Conservation (phyloP, 176 grass and related monocot genomes). For the Otatea glauca region DNA sequence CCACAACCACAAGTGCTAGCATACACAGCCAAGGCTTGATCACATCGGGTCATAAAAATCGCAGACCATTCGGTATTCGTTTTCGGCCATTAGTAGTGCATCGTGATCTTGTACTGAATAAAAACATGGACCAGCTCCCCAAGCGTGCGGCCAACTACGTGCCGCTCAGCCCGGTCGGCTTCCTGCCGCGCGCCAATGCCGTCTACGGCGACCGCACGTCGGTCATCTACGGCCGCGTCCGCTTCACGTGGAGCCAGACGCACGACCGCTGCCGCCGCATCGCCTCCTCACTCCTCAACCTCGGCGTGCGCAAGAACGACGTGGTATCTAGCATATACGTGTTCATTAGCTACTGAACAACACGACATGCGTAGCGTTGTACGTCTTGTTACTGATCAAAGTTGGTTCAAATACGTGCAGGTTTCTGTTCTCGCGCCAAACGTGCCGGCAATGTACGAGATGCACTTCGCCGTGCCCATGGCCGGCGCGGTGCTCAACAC, state of each 20-base stretch:
- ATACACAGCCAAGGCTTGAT: background rate
- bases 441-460: slow-evolving; percentile 75
- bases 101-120: no score
- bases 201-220: slow-evolving; percentile 76
- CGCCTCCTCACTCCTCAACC: slow-evolving; percentile 55
- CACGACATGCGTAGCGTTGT: no score
- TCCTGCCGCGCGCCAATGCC: slow-evolving; percentile 67
- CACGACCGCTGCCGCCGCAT: slow-evolving; percentile 61
- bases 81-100: background rate
- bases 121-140: slow-evolving; percentile 59
- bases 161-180: slow-evolving; percentile 62
- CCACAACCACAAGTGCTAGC: background rate
- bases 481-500: slow-evolving; percentile 77
- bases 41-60: background rate
- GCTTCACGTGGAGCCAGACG: slow-evolving; percentile 66
- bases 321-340: slow-evolving; percentile 31
- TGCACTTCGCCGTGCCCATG: slow-evolving; percentile 86
- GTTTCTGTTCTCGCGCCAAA: slow-evolving; percentile 72
- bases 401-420: background rate
- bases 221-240: slow-evolving; percentile 51
- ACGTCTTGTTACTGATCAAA: background rate
- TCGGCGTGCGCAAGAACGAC: slow-evolving; percentile 51
- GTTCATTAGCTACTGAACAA: background rate
- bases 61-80: background rate
- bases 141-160: slow-evolving; percentile 61